Evolutionary conservation across 148 eudicot species (phyloP), one percentile per base, ranked within the genome.

Genomic region (Diospyros kaki): DNA sequence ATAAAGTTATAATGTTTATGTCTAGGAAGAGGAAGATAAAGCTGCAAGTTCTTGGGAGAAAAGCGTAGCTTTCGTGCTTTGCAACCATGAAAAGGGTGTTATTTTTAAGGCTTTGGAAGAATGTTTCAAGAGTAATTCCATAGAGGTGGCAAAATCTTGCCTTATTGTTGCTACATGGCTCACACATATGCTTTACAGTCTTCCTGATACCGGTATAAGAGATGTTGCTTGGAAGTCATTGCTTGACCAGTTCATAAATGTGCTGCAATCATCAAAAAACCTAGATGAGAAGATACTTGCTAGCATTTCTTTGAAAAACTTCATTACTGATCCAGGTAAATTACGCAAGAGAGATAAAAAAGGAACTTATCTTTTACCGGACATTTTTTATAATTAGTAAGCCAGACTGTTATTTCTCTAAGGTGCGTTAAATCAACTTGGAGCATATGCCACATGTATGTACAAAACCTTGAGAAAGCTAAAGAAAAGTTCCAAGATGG

Each of bases 201-300:
- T 80, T 70, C 87, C 89, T 2, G 89, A 86, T 72, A 84, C 80
- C 56, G 89, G 89, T n/a, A 41, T 76, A 40, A 82, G 89, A 80
- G 89, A 80, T 40, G 71, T 71, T 69, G 89, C 87, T 56, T 71
- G 89, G 6, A 84, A 76, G 79, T 52, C 72, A 17, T 74, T 86
- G 80, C 89, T 86, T 14, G 85, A 82, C 44, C 86, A 82, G 74
- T 86, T 81, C 43, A 73, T 86, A 58, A 77, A 78, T 76, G 80
- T 86, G 54, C 79, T 86, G 55, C 89, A 84, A 71, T 82, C 87
- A 41, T 84, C 89, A 44, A 86, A 76, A 76, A 82, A 73, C 77
- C 74, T 86, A 5, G 89, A 86, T 73, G 87, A 86, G 80, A 86
- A 86, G 73, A 76, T 86, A 66, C 52, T 86, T 78, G 85, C 84